These are phyloP conservation scores for Cardamine chenopodiifolia DNA, from an alignment of 345 rosid species.

Conservation along the genomic window DNA sequence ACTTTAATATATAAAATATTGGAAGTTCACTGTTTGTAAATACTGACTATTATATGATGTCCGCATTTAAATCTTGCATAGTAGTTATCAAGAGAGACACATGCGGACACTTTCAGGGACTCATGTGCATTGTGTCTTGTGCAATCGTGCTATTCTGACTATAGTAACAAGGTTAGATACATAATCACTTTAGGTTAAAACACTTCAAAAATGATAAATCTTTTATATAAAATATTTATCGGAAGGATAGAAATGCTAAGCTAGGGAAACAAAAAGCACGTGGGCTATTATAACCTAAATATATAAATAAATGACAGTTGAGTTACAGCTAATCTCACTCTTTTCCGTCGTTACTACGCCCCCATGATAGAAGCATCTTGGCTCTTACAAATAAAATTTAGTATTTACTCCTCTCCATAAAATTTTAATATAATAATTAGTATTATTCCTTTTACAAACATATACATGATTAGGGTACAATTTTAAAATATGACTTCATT, in stretches of 20 bases:
- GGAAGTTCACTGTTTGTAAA: too few relatives aligned
- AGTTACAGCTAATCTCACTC: slow-evolving; percentile 2
- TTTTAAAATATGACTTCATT: neutral
- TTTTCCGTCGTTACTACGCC: neutral
- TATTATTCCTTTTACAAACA: slow-evolving; percentile 10
- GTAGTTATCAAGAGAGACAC: neutral
- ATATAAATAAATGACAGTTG: too few relatives aligned
- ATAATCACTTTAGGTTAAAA: neutral
- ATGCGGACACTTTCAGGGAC: neutral
- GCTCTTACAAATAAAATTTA: slow-evolving; percentile 4
- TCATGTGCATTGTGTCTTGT: slow-evolving; percentile 29
- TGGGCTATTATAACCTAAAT: too few relatives aligned
- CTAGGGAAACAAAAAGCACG: too few relatives aligned
- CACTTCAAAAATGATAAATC: too few relatives aligned
- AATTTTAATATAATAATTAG: neutral
- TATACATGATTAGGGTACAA: neutral
- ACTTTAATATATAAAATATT: neutral
- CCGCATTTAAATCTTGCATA: too few relatives aligned
- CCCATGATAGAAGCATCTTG: slow-evolving; percentile 32
- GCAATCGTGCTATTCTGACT: slow-evolving; percentile 21
- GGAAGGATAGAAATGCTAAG: too few relatives aligned
- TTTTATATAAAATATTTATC: too few relatives aligned
- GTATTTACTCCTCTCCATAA: neutral
- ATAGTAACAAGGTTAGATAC: neutral
- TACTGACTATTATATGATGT: too few relatives aligned